Evolutionary conservation across 2,329 filamentous ascomycete genomes (phyloP), one percentile per base, ranked within the genome.

Genomic region (Fusarium paranaense): DNA sequence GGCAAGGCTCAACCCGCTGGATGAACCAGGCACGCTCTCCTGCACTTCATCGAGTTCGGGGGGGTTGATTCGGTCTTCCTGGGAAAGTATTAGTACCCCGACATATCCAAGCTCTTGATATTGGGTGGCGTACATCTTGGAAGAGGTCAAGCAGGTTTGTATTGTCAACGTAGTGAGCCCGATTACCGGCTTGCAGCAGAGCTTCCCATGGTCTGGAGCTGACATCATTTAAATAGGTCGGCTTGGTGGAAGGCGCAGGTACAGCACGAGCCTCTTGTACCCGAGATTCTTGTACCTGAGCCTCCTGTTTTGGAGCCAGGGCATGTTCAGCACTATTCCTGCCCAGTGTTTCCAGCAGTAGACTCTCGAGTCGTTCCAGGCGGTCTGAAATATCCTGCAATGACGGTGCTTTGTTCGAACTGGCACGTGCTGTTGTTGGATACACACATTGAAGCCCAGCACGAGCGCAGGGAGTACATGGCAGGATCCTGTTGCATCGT

Each of bases 101-200:
- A n/a, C 9, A 52, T 11, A 35, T 13, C 20, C 6, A 11, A n/a
- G 6, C 16, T 9, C 25, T 37, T 30, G n/a, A 16, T 18, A 40
- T 37, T 35, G 27, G n/a, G n/a, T 30, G 3, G 25, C 66, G 13
- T 66, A 54, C 66, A 42, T 66, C 66, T 56, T 69, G 66, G 14
- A 69, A 69, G 5, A 66, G 25, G 38, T 69, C 62, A 35, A 66
- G 62, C 7, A 69, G n/a, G 32, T 66, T 69, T 58, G 56, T 45
- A 25, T 69, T 69, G 27, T 69, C 63, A 38, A 69, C 57, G 38
- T 69, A 69, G 57, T 66, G 62, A 16, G 64, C 66, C 35, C 61
- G 54, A 22, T 68, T 52, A 10, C 63, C 66, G n/a, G 64, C 57
- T 13, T 66, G 64, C 9, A 66, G 50, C 38, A 69, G 27, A 14